Base-by-base conservation (phyloP, 495 filamentous ascomycete species). In the Aspergillus ellipticus region DNA sequence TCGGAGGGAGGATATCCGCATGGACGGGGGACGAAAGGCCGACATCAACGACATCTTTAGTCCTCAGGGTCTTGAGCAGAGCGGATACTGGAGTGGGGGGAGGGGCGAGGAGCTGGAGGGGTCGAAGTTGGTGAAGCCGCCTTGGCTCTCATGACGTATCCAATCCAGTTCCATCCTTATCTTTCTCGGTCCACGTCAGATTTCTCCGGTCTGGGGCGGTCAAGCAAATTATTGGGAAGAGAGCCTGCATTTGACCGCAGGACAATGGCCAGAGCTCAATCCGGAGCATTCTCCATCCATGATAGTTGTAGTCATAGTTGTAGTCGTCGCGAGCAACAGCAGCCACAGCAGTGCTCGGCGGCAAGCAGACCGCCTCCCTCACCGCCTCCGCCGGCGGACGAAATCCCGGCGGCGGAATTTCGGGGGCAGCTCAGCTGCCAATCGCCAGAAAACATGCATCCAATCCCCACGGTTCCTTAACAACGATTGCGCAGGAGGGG, bases 1-100 rank as follows among this genome's bases (percentile, higher is more conserved):
- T 6, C 56, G 67, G 10, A 63, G 52, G 28, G 61, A 69, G 10
- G 59, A 62, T 24, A 54, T 43, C n/a, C 66, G 67, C 19, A 60
- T 65, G 11, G 72, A 75, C 9, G 62, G 70, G 35, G 72, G 72
- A 24, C 69, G 66, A 58, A 71, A 72, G 7, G 70, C 70, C 4
- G 70, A 70, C 17, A 75, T 72, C 28, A 72, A 52, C 24, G 73
- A 64, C 72, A 72, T 73, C 22, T 7, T 37, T 26, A 19, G 29
- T n/a, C 10, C 20, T 9, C n/a, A 8, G 33, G 13, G 0, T 24
- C 22, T 42, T 43, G 19, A n/a, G 15, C 4, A 28, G 15, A 19
- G 9, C 39, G 13, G n/a, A 26, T n/a, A n/a, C n/a, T n/a, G n/a
- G 21, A n/a, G 4, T 48, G 45, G 19, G 42, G 42, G 22, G 19